Evolutionary conservation across 768 basidiomycete genomes (phyloP).

Genomic region (Russula ochroleuca): DNA sequence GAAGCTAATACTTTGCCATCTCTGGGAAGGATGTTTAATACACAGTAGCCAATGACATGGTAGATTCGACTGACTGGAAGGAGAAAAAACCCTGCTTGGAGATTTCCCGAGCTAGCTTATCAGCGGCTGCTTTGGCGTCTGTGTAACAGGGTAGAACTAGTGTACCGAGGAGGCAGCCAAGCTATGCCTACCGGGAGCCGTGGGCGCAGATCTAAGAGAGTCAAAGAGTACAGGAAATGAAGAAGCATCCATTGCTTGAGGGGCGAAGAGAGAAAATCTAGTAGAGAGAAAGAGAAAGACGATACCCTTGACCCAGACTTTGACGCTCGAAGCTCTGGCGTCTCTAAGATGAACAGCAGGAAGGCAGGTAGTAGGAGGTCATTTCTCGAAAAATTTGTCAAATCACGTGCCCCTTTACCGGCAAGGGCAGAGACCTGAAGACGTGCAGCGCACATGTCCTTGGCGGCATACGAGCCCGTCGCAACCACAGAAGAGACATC

Average conservation of each 20-base stretch:
- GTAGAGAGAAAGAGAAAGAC: slow-evolving; percentile 1
- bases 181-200: slow-evolving; percentile 35
- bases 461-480: slow-evolving; percentile 17
- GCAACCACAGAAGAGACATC: slow-evolving; percentile 12
- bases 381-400: background rate
- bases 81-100: slow-evolving; percentile 57
- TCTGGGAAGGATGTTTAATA: slow-evolving; percentile 36
- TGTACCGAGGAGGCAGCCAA: background rate
- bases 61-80: slow-evolving; percentile 46
- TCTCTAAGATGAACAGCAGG: slow-evolving; percentile 5
- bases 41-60: slow-evolving; percentile 25
- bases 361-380: background rate
- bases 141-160: slow-evolving; percentile 6
- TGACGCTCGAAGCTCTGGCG: slow-evolving; percentile 16
- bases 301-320: slow-evolving; percentile 18
- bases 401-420: slow-evolving; percentile 8
- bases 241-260: slow-evolving; percentile 36
- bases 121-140: slow-evolving; percentile 84
- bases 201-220: slow-evolving; percentile 38
- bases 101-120: slow-evolving; percentile 71
- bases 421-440: too few relatives aligned
- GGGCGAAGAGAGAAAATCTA: slow-evolving; percentile 12
- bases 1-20: slow-evolving; percentile 58
- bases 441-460: slow-evolving; percentile 11
- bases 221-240: slow-evolving; percentile 47